Base-by-base conservation (phyloP, 306 rosid species). In the Trichosanthes truncata region DNA sequence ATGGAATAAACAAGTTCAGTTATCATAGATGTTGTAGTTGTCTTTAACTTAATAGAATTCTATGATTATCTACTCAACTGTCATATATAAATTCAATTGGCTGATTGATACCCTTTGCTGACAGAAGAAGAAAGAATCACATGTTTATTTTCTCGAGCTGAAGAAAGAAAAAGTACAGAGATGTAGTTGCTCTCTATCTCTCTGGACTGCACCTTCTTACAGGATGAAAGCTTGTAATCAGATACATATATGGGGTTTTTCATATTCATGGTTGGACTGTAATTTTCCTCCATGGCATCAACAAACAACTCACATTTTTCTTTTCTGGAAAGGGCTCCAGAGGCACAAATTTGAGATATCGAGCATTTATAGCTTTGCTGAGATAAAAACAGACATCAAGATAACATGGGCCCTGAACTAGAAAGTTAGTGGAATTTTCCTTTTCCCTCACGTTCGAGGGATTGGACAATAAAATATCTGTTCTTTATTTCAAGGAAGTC, bases 141-240 rank as follows among this genome's bases (percentile, higher is more conserved):
- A 14, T 25, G 21, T 7, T 71, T 65, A 66, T 62, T 20, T 9
- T 35, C 23, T 6, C 18, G 45, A 29, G n/a, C 41, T 26, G 8
- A 68, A 18, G 31, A 13, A 65, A 40, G 8, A 1, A 20, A 9
- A 68, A 40, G 7, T 40, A 92, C 89, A 73, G 97, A 85, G 49
- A 95, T 36, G 93, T 97, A 75, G 91, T 78, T 74, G 93, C 93
- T 84, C 98, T 91, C 35, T 59, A 61, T 91, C 93, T 81, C 98
- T 92, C 82, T 86, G 87, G 83, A 89, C 86, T 31, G 93, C 97
- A 66, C 95, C 98, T 84, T 86, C 91, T 84, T 95, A 90, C 86
- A 62, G 21, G 69, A 2, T 14, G n/a, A 62, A 43, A 62, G 21
- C 5, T 62, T 62, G 20, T 33, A 20, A 1, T 62, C 21, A 31